Percentiles rank a stretch among this genome's conserved stretches.
These are phyloP conservation scores for Pseudovirgaria hyperparasitica DNA, from an alignment of 2,329 filamentous ascomycete species.

Conservation along the genomic window DNA sequence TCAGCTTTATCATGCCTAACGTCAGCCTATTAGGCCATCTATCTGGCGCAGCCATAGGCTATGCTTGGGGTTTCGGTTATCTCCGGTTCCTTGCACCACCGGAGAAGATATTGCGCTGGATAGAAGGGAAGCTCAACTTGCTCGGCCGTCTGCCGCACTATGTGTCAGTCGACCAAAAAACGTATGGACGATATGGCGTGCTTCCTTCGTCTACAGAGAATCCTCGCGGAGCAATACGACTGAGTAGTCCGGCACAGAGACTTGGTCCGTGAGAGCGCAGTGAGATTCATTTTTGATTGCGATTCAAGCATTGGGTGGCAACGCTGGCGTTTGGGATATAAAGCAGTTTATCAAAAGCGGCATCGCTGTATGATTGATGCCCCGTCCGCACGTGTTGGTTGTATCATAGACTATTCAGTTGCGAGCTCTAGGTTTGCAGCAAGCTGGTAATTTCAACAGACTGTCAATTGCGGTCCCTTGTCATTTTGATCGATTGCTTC, in stretches of 20 bases:
- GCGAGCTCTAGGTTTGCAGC: no score
- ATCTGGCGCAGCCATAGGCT: conserved; percentile 72
- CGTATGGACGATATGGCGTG: conserved; percentile 83
- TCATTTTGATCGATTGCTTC: no score
- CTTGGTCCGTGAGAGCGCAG: conserved; percentile 1
- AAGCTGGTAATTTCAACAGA: no score
- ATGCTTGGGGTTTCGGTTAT: conserved; percentile 78
- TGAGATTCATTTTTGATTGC: no score
- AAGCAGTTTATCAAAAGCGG: no score
- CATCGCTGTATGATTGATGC: no score
- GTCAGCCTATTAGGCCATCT: conserved; percentile 80
- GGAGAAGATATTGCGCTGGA: conserved; percentile 74
- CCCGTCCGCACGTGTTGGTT: no score
- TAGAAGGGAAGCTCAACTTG: conserved; percentile 80
- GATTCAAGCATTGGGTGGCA: no score
- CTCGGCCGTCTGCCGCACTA: conserved; percentile 79
- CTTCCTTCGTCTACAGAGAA: conserved; percentile 47
- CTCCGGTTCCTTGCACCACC: conserved; percentile 82
- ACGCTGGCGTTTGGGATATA: no score
- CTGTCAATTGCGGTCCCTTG: no score
- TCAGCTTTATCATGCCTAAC: conserved; percentile 64
- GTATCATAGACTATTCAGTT: no score
- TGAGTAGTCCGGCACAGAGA: conserved; percentile 1
- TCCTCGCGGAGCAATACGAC: conserved; percentile 2
- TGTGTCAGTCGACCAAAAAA: conserved; percentile 90